A percentile compares a stretch with the other conserved stretches of the same genome.
Evolutionary conservation across 2,329 filamentous ascomycete species (phyloP).

Genomic region (Calycina herbarum): DNA sequence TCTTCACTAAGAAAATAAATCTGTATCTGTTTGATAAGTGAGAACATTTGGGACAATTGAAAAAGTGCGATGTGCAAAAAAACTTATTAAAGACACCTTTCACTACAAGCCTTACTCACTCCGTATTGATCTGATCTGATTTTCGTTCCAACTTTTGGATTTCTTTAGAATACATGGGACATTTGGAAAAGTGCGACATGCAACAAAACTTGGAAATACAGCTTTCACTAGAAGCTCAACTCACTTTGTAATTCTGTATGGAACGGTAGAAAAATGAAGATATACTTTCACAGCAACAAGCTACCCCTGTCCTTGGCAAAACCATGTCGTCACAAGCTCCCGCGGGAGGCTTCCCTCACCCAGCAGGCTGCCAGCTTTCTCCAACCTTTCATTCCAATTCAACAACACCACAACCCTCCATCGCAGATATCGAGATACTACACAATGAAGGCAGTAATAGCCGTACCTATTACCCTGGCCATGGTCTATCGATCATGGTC

Average conservation of each 20-base stretch:
- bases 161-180: too few relatives aligned
- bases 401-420: conserved; percentile 61
- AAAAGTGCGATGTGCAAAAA: too few relatives aligned
- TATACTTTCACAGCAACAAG: neutral
- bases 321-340: neutral
- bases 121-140: too few relatives aligned
- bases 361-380: neutral
- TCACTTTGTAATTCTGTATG: neutral
- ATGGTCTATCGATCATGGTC: conserved; percentile 68
- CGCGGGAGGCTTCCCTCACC: neutral
- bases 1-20: too few relatives aligned
- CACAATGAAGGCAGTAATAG: conserved; percentile 58
- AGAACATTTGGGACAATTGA: too few relatives aligned
- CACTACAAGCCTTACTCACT: too few relatives aligned
- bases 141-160: too few relatives aligned
- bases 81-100: too few relatives aligned
- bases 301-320: conserved; percentile 1
- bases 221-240: too few relatives aligned
- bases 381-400: conserved; percentile 57
- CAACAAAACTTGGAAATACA: too few relatives aligned
- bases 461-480: conserved; percentile 56
- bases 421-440: conserved; percentile 33
- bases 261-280: neutral
- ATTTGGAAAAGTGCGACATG: too few relatives aligned
- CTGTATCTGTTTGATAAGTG: too few relatives aligned